Evolutionary conservation across 2,329 filamentous ascomycete genomes (phyloP), one percentile per base, ranked within the genome.

Genomic region (Cladophialophora immunda): DNA sequence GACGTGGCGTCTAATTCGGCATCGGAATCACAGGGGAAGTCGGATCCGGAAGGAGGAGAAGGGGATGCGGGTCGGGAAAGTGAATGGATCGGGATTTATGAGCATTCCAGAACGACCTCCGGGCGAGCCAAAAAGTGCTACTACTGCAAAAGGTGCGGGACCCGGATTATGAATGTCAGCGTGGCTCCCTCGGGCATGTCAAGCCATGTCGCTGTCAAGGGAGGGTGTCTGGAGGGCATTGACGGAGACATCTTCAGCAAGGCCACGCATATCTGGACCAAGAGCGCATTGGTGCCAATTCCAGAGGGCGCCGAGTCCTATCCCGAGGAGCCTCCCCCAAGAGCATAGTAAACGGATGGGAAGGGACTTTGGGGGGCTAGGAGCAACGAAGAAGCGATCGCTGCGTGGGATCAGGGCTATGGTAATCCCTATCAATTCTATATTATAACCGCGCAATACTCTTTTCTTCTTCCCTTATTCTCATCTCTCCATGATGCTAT

Each of bases 261-360:
- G 2, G 88, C 87, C 30, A 85, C 86, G 70, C 89, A 92, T 79
- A 88, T 92, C 72, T 91, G 87, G 86, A 89, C 87, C 22, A 87
- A 87, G 72, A 84, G 83, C 50, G 89, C 89, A 71, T 88, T 92
- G 82, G 83, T 91, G 19, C 86, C 88, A 36, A 90, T 92, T 69
- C 89, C 89, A 2, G 87, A 90, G 72, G 86, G 87, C 9, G 84
- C 83, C 30, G 86, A 89, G 78, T 77, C 79, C 5, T 84, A 85
- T 75, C 82, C 84, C 15, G 86, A 86, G 65, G 84, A 86, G 64
- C 85, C 85, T 22, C 58, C 62, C 15, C 32, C 57, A 15, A 30
- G 57, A 15, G 36, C 41, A 19, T 59, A 59, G 41, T 11, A 30
- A 27, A 9, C 29, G 19, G 27, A 34, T 29, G n/a, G 25, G 54